phyloP scores from a whole-genome alignment of 176 grass and related monocot species.

The Oryza glaberrima region DNA sequence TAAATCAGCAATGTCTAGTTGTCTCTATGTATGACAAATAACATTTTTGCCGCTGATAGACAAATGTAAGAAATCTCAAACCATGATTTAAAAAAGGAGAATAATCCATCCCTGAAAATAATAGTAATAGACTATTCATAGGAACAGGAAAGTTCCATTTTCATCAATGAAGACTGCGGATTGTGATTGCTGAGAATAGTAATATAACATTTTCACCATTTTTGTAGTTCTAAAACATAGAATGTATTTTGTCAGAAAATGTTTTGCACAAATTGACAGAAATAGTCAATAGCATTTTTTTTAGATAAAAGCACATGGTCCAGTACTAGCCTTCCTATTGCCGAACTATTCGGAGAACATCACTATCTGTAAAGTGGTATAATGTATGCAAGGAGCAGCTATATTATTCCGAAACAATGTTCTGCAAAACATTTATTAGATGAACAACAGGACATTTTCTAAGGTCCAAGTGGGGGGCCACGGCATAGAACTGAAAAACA shows the following conservation, averaged over 20 bases:
- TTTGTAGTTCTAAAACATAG: neutral
- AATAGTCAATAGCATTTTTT: neutral
- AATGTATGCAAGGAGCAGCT: constrained; percentile 25
- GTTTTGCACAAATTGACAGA: constrained; percentile 1
- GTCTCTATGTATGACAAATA: neutral
- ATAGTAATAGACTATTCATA: neutral
- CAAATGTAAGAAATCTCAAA: neutral
- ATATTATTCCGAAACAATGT: neutral
- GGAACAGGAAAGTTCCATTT: constrained; percentile 1
- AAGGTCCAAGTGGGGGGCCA: constrained; percentile 3
- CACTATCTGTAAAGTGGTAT: neutral
- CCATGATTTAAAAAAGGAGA: neutral
- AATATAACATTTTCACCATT: constrained; percentile 12
- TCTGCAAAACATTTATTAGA: neutral
- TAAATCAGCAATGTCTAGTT: neutral
- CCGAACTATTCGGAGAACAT: neutral
- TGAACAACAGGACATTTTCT: constrained; percentile 7
- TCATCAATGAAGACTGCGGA: neutral
- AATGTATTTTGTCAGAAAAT: neutral
- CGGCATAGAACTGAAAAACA: neutral
- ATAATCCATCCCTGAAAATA: neutral
- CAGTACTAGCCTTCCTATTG: neutral
- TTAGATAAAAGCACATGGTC: neutral
- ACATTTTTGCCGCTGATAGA: neutral
- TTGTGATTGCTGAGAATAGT: neutral